These are phyloP conservation scores for Penicillium palitans DNA, from an alignment of 2,329 filamentous ascomycete species.

Conservation along the genomic window DNA sequence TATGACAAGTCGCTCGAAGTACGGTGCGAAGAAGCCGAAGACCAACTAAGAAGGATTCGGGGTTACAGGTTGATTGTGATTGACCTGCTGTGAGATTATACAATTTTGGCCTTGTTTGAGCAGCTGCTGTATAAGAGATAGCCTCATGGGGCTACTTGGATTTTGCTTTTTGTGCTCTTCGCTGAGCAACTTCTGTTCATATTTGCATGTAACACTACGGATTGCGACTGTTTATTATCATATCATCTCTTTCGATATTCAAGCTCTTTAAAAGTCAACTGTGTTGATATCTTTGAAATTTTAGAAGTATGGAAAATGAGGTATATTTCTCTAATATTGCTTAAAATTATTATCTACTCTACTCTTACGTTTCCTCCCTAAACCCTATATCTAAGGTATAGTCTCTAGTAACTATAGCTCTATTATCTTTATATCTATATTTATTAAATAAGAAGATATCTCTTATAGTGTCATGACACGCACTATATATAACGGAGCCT, in stretches of 20 bases:
- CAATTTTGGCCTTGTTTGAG: not conserved
- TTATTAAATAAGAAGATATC: no score
- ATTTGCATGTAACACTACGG: slow-evolving; percentile 15
- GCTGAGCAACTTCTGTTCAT: slow-evolving; percentile 8
- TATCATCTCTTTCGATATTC: not conserved
- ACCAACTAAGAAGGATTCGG: slow-evolving; percentile 51
- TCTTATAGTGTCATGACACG: no score
- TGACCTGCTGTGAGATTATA: slow-evolving; percentile 10
- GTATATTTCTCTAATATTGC: no score
- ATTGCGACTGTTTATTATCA: slow-evolving; percentile 5
- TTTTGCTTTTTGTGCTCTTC: slow-evolving; percentile 3
- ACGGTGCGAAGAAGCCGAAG: slow-evolving; percentile 99
- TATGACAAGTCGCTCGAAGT: slow-evolving; percentile 86
- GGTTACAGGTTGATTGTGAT: not conserved
- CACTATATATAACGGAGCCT: no score
- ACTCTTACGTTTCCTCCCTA: no score
- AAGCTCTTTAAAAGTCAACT: not conserved
- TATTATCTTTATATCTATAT: no score
- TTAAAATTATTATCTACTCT: no score
- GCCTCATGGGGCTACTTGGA: not conserved
- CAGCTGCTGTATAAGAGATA: not conserved
- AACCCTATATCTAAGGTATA: no score
- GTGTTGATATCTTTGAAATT: not conserved
- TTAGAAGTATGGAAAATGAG: slow-evolving; percentile 13
- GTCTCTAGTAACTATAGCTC: no score